Base-by-base conservation (phyloP, 345 rosid species). In the Aegle marmelos region DNA sequence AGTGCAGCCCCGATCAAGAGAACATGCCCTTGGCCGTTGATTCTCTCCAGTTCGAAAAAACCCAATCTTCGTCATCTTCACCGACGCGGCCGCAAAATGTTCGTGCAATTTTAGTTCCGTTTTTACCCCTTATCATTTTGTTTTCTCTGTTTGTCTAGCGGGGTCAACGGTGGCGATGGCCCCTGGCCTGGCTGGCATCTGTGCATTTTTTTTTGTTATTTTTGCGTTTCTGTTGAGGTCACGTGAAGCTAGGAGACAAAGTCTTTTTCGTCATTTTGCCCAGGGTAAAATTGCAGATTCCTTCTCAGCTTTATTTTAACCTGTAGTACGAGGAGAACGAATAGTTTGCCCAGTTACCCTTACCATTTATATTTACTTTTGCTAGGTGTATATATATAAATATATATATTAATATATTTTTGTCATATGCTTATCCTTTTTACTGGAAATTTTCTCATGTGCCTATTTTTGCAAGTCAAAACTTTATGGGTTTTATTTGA, bases 21-120 rank as follows among this genome's bases (percentile, higher is more conserved):
- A 93, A 94, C 92, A 97, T 97, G 99, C 99, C 99, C 2, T 84
- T 97, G 72, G 99, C 99, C 54, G 98, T 94, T 63, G 99, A 97
- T 86, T 97, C 99, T 66, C 92, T 94, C 7, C 97, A 94, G 88
- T 87, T 96, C 62, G 88, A 88, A 48, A 83, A 54, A 73, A 80
- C 85, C 33, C 83, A 79, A 70, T 83, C 98, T 27, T 83, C 94
- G 8, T 64, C 86, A 4, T 45, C 84, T 16, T 36, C 77, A 7
- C 53, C 80, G 13, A 63, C 77, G 8, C 28, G 68, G 76, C 67
- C 75, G 9, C 61, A 6, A 53, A 50, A 22, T n/a, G 25, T 76
- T 17, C 72, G 11, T 6, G 63, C 24, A 45, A n/a, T 78, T 34
- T 1, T 63, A 21, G 73, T 87, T 74, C 86, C 87, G 27, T 16